phyloP scores from a whole-genome alignment of 345 rosid species.

The Corchorus capsularis region DNA sequence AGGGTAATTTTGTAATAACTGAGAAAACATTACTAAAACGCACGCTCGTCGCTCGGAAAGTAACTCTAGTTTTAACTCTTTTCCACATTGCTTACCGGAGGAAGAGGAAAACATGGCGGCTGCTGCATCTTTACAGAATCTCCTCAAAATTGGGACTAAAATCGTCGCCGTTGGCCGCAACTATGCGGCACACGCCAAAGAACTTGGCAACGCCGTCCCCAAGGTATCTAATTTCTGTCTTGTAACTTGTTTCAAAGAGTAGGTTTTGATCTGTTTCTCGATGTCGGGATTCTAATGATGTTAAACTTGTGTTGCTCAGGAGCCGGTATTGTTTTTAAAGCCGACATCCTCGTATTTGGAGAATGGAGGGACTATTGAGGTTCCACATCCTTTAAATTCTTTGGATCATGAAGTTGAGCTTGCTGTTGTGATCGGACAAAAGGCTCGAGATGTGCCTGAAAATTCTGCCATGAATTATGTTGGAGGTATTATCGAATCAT shows the following conservation, averaged over 20 bases:
- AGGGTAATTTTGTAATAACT: no score
- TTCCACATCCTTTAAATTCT: constrained; percentile 73
- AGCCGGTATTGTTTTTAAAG: constrained; percentile 84
- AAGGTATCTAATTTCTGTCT: constrained; percentile 43
- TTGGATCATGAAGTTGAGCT: constrained; percentile 96
- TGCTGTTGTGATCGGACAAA: constrained; percentile 75
- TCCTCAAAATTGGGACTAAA: constrained; percentile 74
- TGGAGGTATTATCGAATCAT: constrained; percentile 47
- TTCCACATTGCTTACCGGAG: background rate
- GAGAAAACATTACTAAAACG: no score
- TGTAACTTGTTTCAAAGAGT: background rate
- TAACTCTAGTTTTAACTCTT: no score
- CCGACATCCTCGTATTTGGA: constrained; percentile 90
- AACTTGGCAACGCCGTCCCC: constrained; percentile 90
- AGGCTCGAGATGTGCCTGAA: constrained; percentile 83
- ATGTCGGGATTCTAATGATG: background rate
- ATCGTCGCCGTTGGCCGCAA: constrained; percentile 96
- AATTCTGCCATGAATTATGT: constrained; percentile 80
- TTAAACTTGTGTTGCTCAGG: constrained; percentile 37
- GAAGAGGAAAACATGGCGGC: constrained; percentile 32
- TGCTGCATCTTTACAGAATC: constrained; percentile 48
- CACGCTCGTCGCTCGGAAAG: no score
- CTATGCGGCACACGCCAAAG: constrained; percentile 95
- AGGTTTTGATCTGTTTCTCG: constrained; percentile 5
- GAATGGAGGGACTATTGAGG: constrained; percentile 88